Conservation (phyloP, 2,329 filamentous ascomycete species). For the Nannizziopsis arthrosporioides region DNA sequence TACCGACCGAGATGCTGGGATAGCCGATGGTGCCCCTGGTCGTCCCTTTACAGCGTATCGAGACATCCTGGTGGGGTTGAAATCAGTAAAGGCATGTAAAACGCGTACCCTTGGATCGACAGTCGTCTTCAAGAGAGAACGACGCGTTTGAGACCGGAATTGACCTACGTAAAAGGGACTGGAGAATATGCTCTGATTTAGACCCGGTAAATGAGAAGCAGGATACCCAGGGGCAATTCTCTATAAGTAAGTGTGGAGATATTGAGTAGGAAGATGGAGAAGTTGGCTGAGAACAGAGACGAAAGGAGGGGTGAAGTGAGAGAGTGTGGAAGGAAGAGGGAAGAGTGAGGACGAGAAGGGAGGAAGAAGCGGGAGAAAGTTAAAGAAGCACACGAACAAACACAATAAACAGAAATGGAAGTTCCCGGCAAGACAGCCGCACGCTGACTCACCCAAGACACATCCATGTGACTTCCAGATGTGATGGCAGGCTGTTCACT, state of each 20-base stretch:
- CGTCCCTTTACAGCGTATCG: too few species aligned
- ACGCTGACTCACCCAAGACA: too few species aligned
- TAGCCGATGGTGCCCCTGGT: too few species aligned
- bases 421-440: neutral
- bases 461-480: too few species aligned
- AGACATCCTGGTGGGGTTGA: too few species aligned
- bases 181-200: too few species aligned
- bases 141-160: too few species aligned
- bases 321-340: neutral
- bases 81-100: too few species aligned
- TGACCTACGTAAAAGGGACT: too few species aligned
- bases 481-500: too few species aligned
- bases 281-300: neutral
- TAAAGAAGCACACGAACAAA: conserved; percentile 1
- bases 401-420: neutral
- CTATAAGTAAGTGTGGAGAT: neutral
- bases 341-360: neutral
- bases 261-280: neutral
- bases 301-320: neutral
- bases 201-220: too few species aligned
- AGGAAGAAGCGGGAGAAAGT: neutral
- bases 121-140: neutral
- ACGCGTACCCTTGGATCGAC: too few species aligned
- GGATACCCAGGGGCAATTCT: neutral
- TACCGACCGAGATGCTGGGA: neutral